A percentile compares a stretch with the other conserved stretches of the same genome.
Evolutionary conservation across 1,284 basidiomycete genomes (phyloP).

Genomic region (Apiotrichum mycotoxinovorans): DNA sequence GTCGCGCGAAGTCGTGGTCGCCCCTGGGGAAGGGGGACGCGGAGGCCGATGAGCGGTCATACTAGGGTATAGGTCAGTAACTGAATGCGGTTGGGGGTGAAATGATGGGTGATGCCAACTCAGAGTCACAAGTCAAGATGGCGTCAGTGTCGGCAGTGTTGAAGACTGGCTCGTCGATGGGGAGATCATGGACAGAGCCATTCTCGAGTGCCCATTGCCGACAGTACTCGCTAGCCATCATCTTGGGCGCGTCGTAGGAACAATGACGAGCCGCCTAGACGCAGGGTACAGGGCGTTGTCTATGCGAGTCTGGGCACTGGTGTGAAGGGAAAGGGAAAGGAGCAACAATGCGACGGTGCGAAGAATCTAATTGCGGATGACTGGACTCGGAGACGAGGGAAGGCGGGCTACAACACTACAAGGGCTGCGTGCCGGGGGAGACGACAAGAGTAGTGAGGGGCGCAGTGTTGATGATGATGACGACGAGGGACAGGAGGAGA

Average conservation of each 20-base stretch:
- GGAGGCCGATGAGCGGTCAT: conserved; percentile 3
- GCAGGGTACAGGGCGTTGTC: not conserved
- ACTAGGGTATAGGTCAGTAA: not conserved
- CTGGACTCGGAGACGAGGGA: no score
- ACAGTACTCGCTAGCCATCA: conserved; percentile 14
- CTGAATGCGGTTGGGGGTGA: not conserved
- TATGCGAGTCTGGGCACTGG: not conserved
- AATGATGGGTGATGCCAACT: not conserved
- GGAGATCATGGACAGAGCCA: not conserved
- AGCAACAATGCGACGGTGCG: not conserved
- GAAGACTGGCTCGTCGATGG: no score
- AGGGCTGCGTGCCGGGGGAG: no score
- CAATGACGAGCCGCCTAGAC: not conserved
- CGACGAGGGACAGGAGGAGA: no score
- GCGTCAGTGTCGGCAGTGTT: not conserved
- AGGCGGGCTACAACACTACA: no score
- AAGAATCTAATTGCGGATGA: no score
- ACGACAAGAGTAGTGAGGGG: no score
- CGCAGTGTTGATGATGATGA: no score
- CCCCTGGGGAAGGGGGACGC: not conserved
- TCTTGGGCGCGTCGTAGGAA: not conserved
- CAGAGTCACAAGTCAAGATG: not conserved
- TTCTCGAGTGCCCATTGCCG: conserved; percentile 10
- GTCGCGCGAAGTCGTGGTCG: not conserved
- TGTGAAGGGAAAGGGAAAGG: not conserved